These are phyloP conservation scores for Peterozyma toletana DNA, from an alignment of 805 yeast genomes.

Conservation along the genomic window DNA sequence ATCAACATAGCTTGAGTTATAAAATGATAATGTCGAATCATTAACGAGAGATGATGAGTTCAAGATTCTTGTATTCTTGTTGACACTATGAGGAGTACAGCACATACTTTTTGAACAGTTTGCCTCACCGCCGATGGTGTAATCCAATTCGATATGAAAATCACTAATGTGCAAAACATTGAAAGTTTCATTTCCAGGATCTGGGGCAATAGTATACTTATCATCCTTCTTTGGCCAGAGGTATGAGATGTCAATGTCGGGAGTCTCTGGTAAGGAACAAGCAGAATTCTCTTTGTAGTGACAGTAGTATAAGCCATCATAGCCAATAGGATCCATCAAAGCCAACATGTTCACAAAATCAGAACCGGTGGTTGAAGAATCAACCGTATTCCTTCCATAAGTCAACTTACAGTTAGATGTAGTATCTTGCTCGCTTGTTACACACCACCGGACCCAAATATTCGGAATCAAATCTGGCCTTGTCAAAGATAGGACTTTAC, in stretches of 20 bases:
- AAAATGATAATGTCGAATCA: constrained; percentile 11
- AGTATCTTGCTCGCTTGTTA: constrained; percentile 19
- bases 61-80: background rate
- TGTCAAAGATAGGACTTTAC: constrained; percentile 27
- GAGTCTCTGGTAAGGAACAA: constrained; percentile 49
- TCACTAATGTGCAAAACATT: constrained; percentile 63
- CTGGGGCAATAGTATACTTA: constrained; percentile 36
- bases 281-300: constrained; percentile 37
- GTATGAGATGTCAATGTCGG: constrained; percentile 34
- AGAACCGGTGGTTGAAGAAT: constrained; percentile 27
- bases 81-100: constrained; percentile 48
- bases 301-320: constrained; percentile 59
- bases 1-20: constrained; percentile 21
- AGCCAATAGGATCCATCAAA: constrained; percentile 42
- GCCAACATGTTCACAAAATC: constrained; percentile 46
- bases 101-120: constrained; percentile 53
- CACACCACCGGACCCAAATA: constrained; percentile 37
- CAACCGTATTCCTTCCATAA: constrained; percentile 30
- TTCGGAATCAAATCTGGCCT: constrained; percentile 33
- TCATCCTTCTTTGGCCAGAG: constrained; percentile 39
- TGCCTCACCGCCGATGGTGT: constrained; percentile 47
- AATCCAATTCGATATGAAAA: constrained; percentile 54
- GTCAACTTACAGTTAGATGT: constrained; percentile 20
- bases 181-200: constrained; percentile 30
- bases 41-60: too few species aligned